Evolutionary conservation across 2,329 filamentous ascomycete genomes (phyloP), one percentile per base, ranked within the genome.

Genomic region (Rhynchosporium secalis): DNA sequence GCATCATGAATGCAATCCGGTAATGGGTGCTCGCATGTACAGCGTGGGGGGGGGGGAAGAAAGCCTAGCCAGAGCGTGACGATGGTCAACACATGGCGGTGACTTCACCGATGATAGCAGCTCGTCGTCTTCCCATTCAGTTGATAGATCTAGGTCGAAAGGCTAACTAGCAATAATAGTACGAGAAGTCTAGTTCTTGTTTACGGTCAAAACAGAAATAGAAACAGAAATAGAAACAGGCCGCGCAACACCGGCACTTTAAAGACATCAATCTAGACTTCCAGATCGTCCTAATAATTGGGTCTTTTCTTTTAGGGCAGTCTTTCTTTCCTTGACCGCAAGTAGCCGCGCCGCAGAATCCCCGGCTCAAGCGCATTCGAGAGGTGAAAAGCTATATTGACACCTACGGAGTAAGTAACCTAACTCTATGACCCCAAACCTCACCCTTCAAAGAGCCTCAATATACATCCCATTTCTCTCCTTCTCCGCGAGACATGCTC

Each of bases 311-410:
- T 9, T 41, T 40, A 33, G 26, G 40, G 40, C 40, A 56, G 54
- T 56, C 41, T 56, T 56, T 20, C 20, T 20, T 20, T 20, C 20
- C 20, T 20, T 56, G 54, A 46, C 54, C 54, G 54, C 54, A 46
- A 56, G 40, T 46, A 56, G 54, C 54, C 54, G 54, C 38, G 54
- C 54, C 54, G 54, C 38, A 54, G 51, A 40, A 54, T 56, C 26
- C 29, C 54, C 54, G 54, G 8, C n/a, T 20, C 10, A 40, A 33
- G 20, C 26, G n/a, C 13, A 46, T 26, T 54, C 51, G 29, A 40
- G 10, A 56, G 40, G 54, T 56, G 54, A 56, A 41, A 41, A 33
- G 38, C 40, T 26, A 10, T 36, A 36, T 36, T 26, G 31, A 29
- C 40, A 56, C 40, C 28, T 43, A 28, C 52, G n/a, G 33, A 38